A percentile compares a stretch with the other conserved stretches of the same genome.
These are phyloP conservation scores for Debaryomyces robertsiae DNA, from an alignment of 1,139 yeast species.

Conservation along the genomic window DNA sequence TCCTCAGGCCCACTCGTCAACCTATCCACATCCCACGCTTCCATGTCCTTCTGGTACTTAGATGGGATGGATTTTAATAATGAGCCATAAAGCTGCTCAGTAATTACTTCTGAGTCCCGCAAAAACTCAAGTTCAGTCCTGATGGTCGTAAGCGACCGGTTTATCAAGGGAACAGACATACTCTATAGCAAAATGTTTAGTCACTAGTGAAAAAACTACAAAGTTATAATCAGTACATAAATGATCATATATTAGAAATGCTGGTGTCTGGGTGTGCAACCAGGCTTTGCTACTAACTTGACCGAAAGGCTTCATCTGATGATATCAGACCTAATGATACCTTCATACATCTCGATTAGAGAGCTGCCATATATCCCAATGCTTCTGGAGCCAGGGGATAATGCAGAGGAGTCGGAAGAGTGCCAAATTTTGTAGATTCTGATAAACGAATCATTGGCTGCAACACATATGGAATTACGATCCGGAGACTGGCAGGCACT, in stretches of 20 bases:
- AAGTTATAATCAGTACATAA: no score
- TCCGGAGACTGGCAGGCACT: slow-evolving; percentile 72
- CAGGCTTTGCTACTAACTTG: background rate
- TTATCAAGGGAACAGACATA: slow-evolving; percentile 64
- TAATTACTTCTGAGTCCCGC: slow-evolving; percentile 73
- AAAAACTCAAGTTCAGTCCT: slow-evolving; percentile 82
- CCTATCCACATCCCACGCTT: slow-evolving; percentile 52
- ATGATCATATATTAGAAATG: no score
- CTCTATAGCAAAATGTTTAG: background rate
- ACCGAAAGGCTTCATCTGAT: slow-evolving; percentile 20
- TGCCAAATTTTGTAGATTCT: slow-evolving; percentile 75
- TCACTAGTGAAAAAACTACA: no score
- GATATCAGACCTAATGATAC: slow-evolving; percentile 31
- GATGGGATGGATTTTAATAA: slow-evolving; percentile 58
- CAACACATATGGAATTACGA: slow-evolving; percentile 62
- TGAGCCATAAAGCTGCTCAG: slow-evolving; percentile 56
- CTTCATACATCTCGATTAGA: slow-evolving; percentile 60
- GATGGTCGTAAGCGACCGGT: slow-evolving; percentile 75
- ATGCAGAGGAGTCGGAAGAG: slow-evolving; percentile 16
- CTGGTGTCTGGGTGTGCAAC: no score
- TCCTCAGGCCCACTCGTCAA: slow-evolving; percentile 22
- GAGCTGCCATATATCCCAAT: slow-evolving; percentile 54
- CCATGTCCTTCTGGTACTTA: slow-evolving; percentile 56
- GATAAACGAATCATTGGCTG: slow-evolving; percentile 75
- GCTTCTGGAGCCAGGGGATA: slow-evolving; percentile 39